phyloP scores from a whole-genome alignment of 345 rosid genomes.

The Aquilaria malaccensis region DNA sequence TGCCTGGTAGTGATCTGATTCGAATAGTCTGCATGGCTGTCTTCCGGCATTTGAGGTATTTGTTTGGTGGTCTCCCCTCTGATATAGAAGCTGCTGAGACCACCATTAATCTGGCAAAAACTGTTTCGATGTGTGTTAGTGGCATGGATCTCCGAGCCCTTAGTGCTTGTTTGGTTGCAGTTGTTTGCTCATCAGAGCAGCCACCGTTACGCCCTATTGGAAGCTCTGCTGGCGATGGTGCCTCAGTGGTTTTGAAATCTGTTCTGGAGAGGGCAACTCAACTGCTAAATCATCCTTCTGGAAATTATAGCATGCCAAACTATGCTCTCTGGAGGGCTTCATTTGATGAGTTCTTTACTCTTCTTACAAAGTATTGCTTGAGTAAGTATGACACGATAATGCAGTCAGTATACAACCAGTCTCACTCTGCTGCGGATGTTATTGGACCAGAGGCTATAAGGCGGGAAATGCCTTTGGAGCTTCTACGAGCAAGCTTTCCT shows the following conservation, averaged over 20 bases:
- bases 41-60: slow-evolving; percentile 85
- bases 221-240: slow-evolving; percentile 85
- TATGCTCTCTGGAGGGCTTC: slow-evolving; percentile 92
- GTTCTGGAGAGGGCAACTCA: slow-evolving; percentile 88
- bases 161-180: slow-evolving; percentile 93
- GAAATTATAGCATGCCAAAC: slow-evolving; percentile 40
- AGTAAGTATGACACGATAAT: slow-evolving; percentile 76
- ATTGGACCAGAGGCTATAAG: slow-evolving; percentile 65
- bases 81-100: slow-evolving; percentile 65
- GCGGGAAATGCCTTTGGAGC: slow-evolving; percentile 95
- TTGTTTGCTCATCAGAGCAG: slow-evolving; percentile 95
- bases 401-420: slow-evolving; percentile 46
- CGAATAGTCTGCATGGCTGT: slow-evolving; percentile 88
- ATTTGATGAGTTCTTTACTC: slow-evolving; percentile 76
- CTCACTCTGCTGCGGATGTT: slow-evolving; percentile 36
- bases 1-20: slow-evolving; percentile 78
- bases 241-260: slow-evolving; percentile 61
- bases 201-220: slow-evolving; percentile 96
- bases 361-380: slow-evolving; percentile 87
- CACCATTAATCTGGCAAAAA: slow-evolving; percentile 47
- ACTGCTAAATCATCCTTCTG: slow-evolving; percentile 43
- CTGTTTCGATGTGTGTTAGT: slow-evolving; percentile 53
- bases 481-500: slow-evolving; percentile 84
- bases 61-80: slow-evolving; percentile 74
- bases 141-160: slow-evolving; percentile 87